Evolutionary conservation across 2,329 filamentous ascomycete species (phyloP), one percentile per base, ranked within the genome.

Genomic region (Fusarium tuaranense): DNA sequence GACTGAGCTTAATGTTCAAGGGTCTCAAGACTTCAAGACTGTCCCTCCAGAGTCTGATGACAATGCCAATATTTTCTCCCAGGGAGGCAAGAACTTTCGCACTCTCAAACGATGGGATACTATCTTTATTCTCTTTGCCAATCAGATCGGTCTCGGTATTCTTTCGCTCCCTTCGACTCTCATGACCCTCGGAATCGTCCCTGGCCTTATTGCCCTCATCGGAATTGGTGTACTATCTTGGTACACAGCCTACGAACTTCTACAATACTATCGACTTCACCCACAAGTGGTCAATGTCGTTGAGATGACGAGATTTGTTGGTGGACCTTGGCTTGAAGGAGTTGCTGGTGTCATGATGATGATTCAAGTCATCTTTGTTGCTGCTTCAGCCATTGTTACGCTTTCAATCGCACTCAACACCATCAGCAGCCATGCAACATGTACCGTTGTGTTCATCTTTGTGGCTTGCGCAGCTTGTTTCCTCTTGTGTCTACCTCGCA

Each of bases 111-210:
- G 76, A 53, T 78, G 76, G 74, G 76, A 76, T 25, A 76, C 76
- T 7, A 73, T 78, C 20, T 76, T 79, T 14, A 70, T 76, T 7
- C 68, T 79, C 5, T 72, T 79, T 7, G 72, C 77, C 16, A 79
- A 79, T 22, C 76, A 79, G 55, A 71, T 80, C 63, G 77, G 74
- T 30, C 75, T 80, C 7, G 79, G 79, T 30, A 79, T 80, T 81
- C 92, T 93, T 88, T 92, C 90, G 1, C 93, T 93, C 73, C 92
- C 92, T 1, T 92, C 90, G 81, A 92, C 90, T 0, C 92, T 93
- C 81, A 90, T 91, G 6, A 83, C 91, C 14, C 86, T 93, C 13
- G 91, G 92, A 6, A 84, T 93, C 18, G 89, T 93, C 12, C 91
- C 92, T 0, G 92, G 92, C 25, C 79, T 93, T 61, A 92, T 93